Percentiles rank a stretch among this genome's conserved stretches.
phyloP scores from a whole-genome alignment of 768 basidiomycete genomes.

The Macrolepiota fuliginosa region DNA sequence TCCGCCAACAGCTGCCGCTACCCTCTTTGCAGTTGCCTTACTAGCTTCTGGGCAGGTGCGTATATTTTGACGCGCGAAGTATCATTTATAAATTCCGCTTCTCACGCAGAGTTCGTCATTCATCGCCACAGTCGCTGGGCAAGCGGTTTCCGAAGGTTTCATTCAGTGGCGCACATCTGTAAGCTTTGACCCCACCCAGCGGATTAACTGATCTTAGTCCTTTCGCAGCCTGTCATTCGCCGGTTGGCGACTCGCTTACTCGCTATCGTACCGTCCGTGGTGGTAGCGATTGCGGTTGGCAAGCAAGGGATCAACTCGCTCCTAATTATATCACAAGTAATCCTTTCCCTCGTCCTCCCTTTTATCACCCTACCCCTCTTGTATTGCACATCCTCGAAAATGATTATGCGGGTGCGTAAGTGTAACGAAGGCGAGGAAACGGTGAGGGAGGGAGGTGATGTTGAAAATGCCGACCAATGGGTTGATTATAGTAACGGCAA shows the following conservation, averaged over 20 bases:
- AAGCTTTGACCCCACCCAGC: conserved; percentile 14
- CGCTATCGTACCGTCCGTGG: conserved; percentile 79
- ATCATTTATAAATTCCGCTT: neutral
- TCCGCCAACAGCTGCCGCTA: conserved; percentile 60
- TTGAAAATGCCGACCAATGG: conserved; percentile 29
- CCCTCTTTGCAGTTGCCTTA: conserved; percentile 86
- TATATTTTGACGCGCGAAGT: neutral
- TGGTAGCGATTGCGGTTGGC: conserved; percentile 74
- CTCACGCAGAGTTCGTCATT: conserved; percentile 69
- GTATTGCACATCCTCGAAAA: conserved; percentile 67
- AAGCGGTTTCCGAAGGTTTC: conserved; percentile 89
- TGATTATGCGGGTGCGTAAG: conserved; percentile 69
- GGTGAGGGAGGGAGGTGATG: conserved; percentile 6
- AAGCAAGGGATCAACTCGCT: conserved; percentile 67
- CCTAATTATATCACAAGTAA: conserved; percentile 85
- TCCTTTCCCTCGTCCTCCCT: conserved; percentile 79
- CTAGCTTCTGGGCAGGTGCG: conserved; percentile 76
- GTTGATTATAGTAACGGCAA: conserved; percentile 67
- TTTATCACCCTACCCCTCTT: conserved; percentile 84
- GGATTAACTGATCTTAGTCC: neutral
- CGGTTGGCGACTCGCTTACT: conserved; percentile 82
- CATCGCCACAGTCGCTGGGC: conserved; percentile 87
- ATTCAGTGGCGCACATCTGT: conserved; percentile 84
- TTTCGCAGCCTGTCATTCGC: conserved; percentile 63
- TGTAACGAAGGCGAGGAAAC: conserved; percentile 12